Base-by-base conservation (phyloP, 179 eudicot genomes). In the Monotropa hypopitys region DNA sequence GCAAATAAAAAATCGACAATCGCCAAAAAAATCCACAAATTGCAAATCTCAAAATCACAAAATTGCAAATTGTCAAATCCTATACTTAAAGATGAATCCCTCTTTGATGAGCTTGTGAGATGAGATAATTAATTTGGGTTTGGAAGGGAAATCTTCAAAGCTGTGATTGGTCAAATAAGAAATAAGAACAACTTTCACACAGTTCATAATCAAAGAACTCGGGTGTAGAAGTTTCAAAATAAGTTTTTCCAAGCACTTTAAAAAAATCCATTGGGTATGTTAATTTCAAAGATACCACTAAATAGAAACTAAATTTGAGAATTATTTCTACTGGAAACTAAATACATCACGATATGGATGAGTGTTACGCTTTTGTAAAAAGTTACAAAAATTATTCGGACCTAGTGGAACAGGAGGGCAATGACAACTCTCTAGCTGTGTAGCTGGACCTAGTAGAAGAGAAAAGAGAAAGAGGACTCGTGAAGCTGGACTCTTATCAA, bases 71-170 rank as follows among this genome's bases (percentile, higher is more conserved):
- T n/a, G 75, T 88, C 94, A 4, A 87, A 84, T 47, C 89, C 90
- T n/a, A 68, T 91, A 83, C 84, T 88, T 87, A 79, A 88, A 91
- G 63, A 74, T 79, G 70, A 91, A 91, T 53, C 94, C 96, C 73
- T 90, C 96, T 26, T 88, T 86, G 73, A 81, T 70, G 12, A 91
- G 90, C 83, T 91, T 91, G 50, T 90, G 92, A 0, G 96, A 90
- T 0, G 96, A 90, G 46, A 91, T 18, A 1, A 80, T 74, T 78
- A 86, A 70, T 88, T 91, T 90, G 2, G 88, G 70, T 76, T 86
- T 83, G 10, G 87, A 61, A 0, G 94, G 96, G 63, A 91, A 76
- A 35, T 82, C 92, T n/a, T 76, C 89, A 43, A 90, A 87, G 13
- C 94, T 91, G 84, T 77, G 87, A 53, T 49, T 42, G 1, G 9